phyloP scores from a whole-genome alignment of 129 eudicot species.

The Flaveria ramosissima region DNA sequence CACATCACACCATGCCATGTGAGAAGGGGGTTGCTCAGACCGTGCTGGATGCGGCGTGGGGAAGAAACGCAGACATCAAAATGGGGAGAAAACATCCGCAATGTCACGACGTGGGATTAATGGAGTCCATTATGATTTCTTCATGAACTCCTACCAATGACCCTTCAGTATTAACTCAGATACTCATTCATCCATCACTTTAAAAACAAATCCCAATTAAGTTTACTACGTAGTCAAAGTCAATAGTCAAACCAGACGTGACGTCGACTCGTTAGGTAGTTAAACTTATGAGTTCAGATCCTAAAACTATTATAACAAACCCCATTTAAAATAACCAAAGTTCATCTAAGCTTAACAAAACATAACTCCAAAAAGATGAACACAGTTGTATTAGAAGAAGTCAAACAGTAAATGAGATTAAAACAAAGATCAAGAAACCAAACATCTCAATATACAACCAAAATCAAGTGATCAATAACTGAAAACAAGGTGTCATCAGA shows the following conservation, averaged over 20 bases:
- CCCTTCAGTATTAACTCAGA: neutral
- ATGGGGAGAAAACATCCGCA: too few species aligned
- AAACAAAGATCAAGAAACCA: constrained; percentile 1
- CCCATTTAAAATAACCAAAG: neutral
- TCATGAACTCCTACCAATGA: neutral
- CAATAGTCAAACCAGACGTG: too few species aligned
- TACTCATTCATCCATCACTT: neutral
- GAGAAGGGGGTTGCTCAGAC: too few species aligned
- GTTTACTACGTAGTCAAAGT: too few species aligned
- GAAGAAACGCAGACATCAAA: too few species aligned
- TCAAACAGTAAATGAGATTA: neutral
- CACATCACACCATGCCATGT: too few species aligned
- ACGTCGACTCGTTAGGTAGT: too few species aligned
- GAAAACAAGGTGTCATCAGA: constrained; percentile 39
- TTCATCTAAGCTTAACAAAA: constrained; percentile 10
- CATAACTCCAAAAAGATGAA: neutral
- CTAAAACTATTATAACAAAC: neutral
- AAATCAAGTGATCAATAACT: constrained; percentile 9
- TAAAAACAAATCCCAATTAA: neutral
- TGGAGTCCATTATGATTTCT: neutral
- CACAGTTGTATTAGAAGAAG: neutral
- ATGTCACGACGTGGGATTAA: neutral
- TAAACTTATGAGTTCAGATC: neutral
- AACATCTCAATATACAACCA: constrained; percentile 23
- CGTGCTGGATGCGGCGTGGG: too few species aligned